phyloP scores from a whole-genome alignment of 2,329 filamentous ascomycete genomes.

The Amylocarpus encephaloides region DNA sequence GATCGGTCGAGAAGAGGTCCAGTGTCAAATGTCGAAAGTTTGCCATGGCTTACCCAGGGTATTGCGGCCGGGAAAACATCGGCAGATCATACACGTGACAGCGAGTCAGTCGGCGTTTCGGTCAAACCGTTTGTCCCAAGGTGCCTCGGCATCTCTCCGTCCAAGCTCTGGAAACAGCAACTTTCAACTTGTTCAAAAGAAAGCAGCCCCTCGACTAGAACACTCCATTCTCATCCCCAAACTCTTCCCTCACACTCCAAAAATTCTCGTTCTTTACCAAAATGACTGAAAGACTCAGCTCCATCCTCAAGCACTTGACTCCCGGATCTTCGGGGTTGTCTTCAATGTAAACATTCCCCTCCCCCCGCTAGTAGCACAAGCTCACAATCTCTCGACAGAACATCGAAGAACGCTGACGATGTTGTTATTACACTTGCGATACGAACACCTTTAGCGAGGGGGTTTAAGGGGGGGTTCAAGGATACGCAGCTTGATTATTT shows the following conservation, averaged over 20 bases:
- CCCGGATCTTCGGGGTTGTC: constrained; percentile 65
- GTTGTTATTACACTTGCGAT: constrained; percentile 91
- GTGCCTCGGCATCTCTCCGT: constrained; percentile 2
- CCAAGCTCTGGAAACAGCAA: background rate
- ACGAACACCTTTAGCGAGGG: constrained; percentile 85
- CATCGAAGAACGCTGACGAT: constrained; percentile 90
- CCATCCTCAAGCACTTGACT: constrained; percentile 79
- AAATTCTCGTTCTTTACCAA: constrained; percentile 24
- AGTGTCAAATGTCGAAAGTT: no score
- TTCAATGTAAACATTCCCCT: constrained; percentile 60
- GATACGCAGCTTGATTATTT: constrained; percentile 87
- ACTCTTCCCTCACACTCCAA: background rate
- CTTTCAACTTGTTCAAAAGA: background rate
- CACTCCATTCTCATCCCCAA: background rate
- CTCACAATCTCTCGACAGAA: constrained; percentile 45
- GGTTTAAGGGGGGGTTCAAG: constrained; percentile 87
- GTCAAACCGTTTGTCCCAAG: background rate
- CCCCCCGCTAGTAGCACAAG: constrained; percentile 13
- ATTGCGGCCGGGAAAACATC: background rate
- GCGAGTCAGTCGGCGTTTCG: background rate
- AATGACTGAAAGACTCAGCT: constrained; percentile 84
- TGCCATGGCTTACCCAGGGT: no score
- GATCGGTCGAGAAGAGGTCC: no score
- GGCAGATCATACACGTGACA: background rate
- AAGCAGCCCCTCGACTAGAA: background rate